Evolutionary conservation across 139 green algal species (phyloP).

Genomic region (Zygnema cylindricum): DNA sequence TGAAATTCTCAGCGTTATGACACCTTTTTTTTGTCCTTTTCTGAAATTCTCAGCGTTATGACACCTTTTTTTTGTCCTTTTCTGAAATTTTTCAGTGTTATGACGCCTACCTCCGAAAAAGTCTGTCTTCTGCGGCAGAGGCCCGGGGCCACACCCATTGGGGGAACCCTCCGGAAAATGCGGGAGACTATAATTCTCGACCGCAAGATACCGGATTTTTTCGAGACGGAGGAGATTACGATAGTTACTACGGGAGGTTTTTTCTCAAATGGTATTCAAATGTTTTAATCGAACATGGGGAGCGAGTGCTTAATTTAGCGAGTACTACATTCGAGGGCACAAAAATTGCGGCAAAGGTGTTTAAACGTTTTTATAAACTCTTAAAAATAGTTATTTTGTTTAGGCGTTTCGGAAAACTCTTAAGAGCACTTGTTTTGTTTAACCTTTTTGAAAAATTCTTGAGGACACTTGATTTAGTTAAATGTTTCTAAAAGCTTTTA

Average conservation of each 20-base stretch:
- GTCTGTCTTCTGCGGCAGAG: slow-evolving; percentile 73
- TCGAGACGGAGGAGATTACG: slow-evolving; percentile 81
- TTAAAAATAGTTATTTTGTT: too few species aligned
- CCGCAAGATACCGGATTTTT: slow-evolving; percentile 93
- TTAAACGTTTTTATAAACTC: too few species aligned
- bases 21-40: too few species aligned
- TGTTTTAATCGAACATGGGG: slow-evolving; percentile 82
- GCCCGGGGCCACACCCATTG: slow-evolving; percentile 83
- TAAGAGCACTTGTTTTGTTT: too few species aligned
- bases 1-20: too few species aligned
- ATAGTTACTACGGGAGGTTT: slow-evolving; percentile 89
- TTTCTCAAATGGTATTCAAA: slow-evolving; percentile 94
- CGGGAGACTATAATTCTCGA: slow-evolving; percentile 84
- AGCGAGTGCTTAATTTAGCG: slow-evolving; percentile 77
- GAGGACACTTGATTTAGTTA: too few species aligned
- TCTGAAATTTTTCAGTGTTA: too few species aligned
- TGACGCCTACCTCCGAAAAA: slow-evolving; percentile 90
- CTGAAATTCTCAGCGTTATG: too few species aligned
- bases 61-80: too few species aligned
- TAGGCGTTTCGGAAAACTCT: too few species aligned
- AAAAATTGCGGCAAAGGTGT: slow-evolving; percentile 46
- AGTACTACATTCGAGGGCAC: slow-evolving; percentile 31
- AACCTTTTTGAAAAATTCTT: too few species aligned
- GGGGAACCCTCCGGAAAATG: slow-evolving; percentile 65
- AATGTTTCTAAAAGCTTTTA: too few species aligned